Evolutionary conservation across 257 asterid species (phyloP), one percentile per base, ranked within the genome.

Genomic region (Nicotiana obtusifolia): DNA sequence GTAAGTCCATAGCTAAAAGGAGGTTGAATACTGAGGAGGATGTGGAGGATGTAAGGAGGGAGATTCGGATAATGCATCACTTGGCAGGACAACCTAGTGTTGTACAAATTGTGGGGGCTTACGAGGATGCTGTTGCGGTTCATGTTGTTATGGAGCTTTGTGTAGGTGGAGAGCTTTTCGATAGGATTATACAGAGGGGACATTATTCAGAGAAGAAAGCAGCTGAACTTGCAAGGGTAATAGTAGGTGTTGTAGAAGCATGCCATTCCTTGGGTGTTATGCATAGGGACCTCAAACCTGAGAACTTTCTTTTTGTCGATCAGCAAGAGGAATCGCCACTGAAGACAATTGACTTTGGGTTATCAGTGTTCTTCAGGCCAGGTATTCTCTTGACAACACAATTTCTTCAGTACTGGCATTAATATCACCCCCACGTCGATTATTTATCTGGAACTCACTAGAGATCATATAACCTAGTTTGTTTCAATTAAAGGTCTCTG

Each of bases 251-350:
- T 65, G 91, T 95, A 6, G 91, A 95, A 81, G 86, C 93, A 7
- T 95, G 97, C 41, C 98, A 93, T 81, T 95, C 98, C 19, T 82
- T 95, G 79, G 98, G 98, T 14, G 98, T 94, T 61, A 92, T 94
- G 96, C 97, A 94, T 81, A 76, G 98, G 77, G 98, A 95, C 78
- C 87, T 93, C 79, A 95, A 95, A 88, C 97, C 98, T 0, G 98
- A 95, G 88, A 95, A 95, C 81, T 95, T 95, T 64, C 91, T 95
- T 14, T 92, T 93, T 61, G 92, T 89, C 1, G 79, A 89, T 44
- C 89, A 85, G 67, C 86, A 89, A 71, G 98, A 95, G 90, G 95
- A 93, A 54, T 87, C 98, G 0, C 88, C 92, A 0, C 85, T 95
- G 56, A 92, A 90, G 88, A 84, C 97, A 1, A 93, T 95, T 15